Conservation (phyloP, 495 filamentous ascomycete genomes). For the Neurospora africana region DNA sequence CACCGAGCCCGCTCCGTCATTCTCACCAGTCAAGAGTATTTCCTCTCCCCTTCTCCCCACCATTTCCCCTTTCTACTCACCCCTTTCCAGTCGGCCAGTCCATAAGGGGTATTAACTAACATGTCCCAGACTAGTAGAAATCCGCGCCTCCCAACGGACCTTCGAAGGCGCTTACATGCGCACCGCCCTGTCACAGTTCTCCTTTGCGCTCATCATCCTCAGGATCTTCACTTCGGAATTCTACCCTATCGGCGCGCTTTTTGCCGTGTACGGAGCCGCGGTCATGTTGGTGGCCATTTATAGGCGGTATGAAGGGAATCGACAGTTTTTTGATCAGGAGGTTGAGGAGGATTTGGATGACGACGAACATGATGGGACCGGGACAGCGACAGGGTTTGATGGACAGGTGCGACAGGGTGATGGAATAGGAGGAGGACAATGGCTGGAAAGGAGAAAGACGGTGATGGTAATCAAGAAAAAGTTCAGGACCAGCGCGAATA, state of each 20-base stretch:
- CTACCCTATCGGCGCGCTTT: slow-evolving; percentile 85
- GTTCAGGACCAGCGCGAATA: slow-evolving; percentile 83
- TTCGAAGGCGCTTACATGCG: slow-evolving; percentile 97
- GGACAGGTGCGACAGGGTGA: background rate
- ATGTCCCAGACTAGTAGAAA: slow-evolving; percentile 55
- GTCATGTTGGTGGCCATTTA: slow-evolving; percentile 72
- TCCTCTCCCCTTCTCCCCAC: background rate
- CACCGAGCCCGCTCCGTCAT: slow-evolving; percentile 80
- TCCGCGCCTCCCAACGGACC: slow-evolving; percentile 87
- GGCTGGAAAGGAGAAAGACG: slow-evolving; percentile 14
- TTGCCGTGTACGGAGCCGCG: slow-evolving; percentile 80
- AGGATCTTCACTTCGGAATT: slow-evolving; percentile 95
- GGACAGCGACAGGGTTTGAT: background rate
- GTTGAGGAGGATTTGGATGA: slow-evolving; percentile 35
- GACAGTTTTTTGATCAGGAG: slow-evolving; percentile 70
- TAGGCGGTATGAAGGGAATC: slow-evolving; percentile 79
- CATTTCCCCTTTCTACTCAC: too few relatives aligned
- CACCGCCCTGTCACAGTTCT: slow-evolving; percentile 88
- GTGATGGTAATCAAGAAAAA: slow-evolving; percentile 44
- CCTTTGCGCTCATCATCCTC: slow-evolving; percentile 84
- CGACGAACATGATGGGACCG: background rate
- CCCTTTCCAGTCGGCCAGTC: too few relatives aligned
- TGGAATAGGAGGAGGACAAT: background rate
- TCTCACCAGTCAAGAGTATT: slow-evolving; percentile 59
- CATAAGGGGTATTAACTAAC: too few relatives aligned